Evolutionary conservation across 768 basidiomycete species (phyloP), one percentile per base, ranked within the genome.

Genomic region (Calocybe indica): DNA sequence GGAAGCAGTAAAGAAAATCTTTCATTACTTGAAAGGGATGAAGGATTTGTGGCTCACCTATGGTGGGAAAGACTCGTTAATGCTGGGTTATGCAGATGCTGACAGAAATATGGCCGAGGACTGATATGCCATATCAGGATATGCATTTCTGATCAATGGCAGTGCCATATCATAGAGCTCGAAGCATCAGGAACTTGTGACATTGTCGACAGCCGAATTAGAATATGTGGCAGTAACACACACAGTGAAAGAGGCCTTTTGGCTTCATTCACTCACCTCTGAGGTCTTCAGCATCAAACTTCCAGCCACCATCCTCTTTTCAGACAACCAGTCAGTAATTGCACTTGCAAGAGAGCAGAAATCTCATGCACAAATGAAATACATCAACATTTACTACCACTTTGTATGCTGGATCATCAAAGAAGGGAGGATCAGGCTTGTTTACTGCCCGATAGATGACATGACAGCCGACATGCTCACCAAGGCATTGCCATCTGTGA

Each of bases 101-200:
- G 49, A 55, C 54, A 51, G 55, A 15, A 39, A 30, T 22, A 51
- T 52, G 50, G 43, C 42, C 2, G 50, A 60, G 22, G 45, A 61
- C 58, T 5, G 63, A 22, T 43, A 58, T 14, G 62, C 69, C 5
- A 67, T 69, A 7, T 62, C 62, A 2, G 67, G 68, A 29, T 67
- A 62, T 44, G 52, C 60, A 9, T 65, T 62, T 41, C 50, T 61
- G 33, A 11, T 65, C 12, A 50, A 59, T 37, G 61, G 62, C 2
- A 55, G 60, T 6, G 50, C 59, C 7, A 54, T 72, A 37, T 63
- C 61, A 7, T 72, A 68, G 68, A 52, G 40, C 12, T 57, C 64
- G 6, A 66, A 64, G 49, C 53, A 54, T 28, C 71, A 73, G 46
- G 54, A 58, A 41, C 53, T 61, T 15, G 47, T 66, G 8, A 42